Evolutionary conservation across 176 grass and related monocot species (phyloP).

Genomic region (Oryza longistaminata): DNA sequence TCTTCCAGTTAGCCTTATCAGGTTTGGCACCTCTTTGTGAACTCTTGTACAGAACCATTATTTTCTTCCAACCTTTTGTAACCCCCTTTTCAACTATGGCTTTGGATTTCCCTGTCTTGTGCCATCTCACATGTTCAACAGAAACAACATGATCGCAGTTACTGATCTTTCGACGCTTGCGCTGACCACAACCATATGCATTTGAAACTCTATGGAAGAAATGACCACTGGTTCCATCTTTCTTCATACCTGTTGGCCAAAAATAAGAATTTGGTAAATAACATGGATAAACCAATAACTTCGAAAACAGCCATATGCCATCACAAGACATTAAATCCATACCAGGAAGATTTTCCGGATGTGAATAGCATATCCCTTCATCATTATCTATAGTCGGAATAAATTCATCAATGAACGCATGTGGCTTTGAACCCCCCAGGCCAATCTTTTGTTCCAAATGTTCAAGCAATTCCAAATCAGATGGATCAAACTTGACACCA

Average conservation of each 20-base stretch:
- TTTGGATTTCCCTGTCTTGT: slow-evolving; percentile 88
- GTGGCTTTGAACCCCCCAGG: slow-evolving; percentile 47
- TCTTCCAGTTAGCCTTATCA: slow-evolving; percentile 73
- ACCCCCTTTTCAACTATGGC: slow-evolving; percentile 51
- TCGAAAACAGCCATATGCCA: background rate
- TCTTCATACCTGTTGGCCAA: slow-evolving; percentile 53
- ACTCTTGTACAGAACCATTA: slow-evolving; percentile 84
- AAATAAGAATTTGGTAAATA: background rate
- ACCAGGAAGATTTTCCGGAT: slow-evolving; percentile 94
- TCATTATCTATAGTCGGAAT: slow-evolving; percentile 70
- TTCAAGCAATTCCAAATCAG: slow-evolving; percentile 68
- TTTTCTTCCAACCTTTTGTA: slow-evolving; percentile 89
- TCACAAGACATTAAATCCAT: background rate
- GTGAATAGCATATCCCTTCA: slow-evolving; percentile 84
- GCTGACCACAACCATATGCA: slow-evolving; percentile 68
- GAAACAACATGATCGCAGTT: slow-evolving; percentile 13
- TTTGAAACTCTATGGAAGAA: slow-evolving; percentile 84
- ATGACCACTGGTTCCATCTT: slow-evolving; percentile 65
- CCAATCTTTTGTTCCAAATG: slow-evolving; percentile 78
- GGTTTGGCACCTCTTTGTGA: slow-evolving; percentile 51
- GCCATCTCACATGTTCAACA: slow-evolving; percentile 71
- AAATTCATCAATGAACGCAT: slow-evolving; percentile 82
- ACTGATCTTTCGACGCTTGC: slow-evolving; percentile 66
- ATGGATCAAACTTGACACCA: slow-evolving; percentile 95
- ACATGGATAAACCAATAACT: slow-evolving; percentile 30